A percentile compares a stretch with the other conserved stretches of the same genome.
These are phyloP conservation scores for Leccinum fuscescens DNA, from an alignment of 1,284 basidiomycete species.

Conservation along the genomic window DNA sequence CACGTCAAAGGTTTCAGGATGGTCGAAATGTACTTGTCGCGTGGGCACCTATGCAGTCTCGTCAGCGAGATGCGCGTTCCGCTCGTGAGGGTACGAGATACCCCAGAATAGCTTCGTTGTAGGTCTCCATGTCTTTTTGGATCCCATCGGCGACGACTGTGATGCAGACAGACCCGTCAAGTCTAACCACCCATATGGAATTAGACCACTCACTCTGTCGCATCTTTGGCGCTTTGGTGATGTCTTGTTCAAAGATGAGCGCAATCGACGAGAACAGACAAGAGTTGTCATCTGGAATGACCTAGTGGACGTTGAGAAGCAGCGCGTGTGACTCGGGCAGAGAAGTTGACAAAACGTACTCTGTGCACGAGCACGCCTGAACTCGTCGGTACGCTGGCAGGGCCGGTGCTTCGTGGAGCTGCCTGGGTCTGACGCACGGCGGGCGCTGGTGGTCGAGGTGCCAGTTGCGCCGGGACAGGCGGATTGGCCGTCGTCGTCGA, in stretches of 20 bases:
- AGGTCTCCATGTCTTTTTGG: conserved; percentile 64
- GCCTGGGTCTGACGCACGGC: too few relatives aligned
- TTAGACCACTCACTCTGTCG: conserved; percentile 53
- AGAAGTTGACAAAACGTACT: not conserved
- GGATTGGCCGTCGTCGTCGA: too few relatives aligned
- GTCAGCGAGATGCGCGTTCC: conserved; percentile 14
- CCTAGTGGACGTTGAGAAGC: conserved; percentile 38
- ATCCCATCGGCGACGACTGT: conserved; percentile 84
- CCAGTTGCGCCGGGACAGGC: too few relatives aligned
- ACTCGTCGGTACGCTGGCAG: too few relatives aligned
- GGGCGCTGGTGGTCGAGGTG: too few relatives aligned
- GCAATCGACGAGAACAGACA: conserved; percentile 88
- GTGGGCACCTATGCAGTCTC: conserved; percentile 54
- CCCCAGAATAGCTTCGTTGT: conserved; percentile 85
- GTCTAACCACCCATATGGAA: not conserved
- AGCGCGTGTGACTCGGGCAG: not conserved
- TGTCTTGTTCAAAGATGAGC: conserved; percentile 80
- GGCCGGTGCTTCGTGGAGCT: too few relatives aligned
- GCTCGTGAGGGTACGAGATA: conserved; percentile 33
- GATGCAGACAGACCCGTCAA: conserved; percentile 1
- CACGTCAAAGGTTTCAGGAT: conserved; percentile 80
- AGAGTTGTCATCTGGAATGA: conserved; percentile 91
- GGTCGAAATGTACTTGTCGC: conserved; percentile 74
- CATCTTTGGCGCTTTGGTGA: conserved; percentile 61
- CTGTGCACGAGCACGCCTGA: too few relatives aligned